Evolutionary conservation across 2,329 filamentous ascomycete genomes (phyloP), one percentile per base, ranked within the genome.

Genomic region (Cytospora mali): DNA sequence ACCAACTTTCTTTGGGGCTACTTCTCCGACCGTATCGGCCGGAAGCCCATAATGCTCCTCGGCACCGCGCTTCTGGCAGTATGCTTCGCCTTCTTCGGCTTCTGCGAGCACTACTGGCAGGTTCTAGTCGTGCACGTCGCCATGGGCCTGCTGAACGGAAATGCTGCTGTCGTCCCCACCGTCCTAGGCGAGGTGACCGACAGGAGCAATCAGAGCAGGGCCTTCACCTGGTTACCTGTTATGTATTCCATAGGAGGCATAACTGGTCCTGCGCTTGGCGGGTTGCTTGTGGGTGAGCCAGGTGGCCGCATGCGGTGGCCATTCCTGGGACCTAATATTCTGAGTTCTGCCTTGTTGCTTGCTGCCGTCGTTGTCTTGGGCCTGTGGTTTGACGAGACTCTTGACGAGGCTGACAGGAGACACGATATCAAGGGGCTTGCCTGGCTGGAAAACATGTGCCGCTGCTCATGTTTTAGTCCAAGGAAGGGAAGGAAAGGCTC

Each of bases 191-290:
- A 99, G 75, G 90, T 99, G 58, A 99, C 95, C 1, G 93, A 98
- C 73, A 87, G 92, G 60, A 95, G 90, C 67, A 99, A 99, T 74
- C 95, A 99, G 80, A 95, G 92, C 71, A 85, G 85, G 58, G 95
- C 93, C 0, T 99, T 99, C 71, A 95, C 91, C 1, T 99, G 97
- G 78, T 80, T 99, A 49, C 95, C 95, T 0, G 90, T 98, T 46
- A 89, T 98, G n/a, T 99, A 99, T 75, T 94, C 94, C 4, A 81
- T 99, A 35, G 95, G 95, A 21, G 92, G 91, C 50, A 97, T 99
- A 65, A 95, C 93, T 0, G 95, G 95, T 0, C 95, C 95, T 0
- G 87, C 96, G 1, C 77, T 98, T n/a, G 95, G 95, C 16, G 95
- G 95, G 0, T 74, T 97, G 48, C 77, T 98, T 60, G 90, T 96